Evolutionary conservation across 1,139 yeast genomes (phyloP), one percentile per base, ranked within the genome.

Genomic region (Lizanozyma gosingica): DNA sequence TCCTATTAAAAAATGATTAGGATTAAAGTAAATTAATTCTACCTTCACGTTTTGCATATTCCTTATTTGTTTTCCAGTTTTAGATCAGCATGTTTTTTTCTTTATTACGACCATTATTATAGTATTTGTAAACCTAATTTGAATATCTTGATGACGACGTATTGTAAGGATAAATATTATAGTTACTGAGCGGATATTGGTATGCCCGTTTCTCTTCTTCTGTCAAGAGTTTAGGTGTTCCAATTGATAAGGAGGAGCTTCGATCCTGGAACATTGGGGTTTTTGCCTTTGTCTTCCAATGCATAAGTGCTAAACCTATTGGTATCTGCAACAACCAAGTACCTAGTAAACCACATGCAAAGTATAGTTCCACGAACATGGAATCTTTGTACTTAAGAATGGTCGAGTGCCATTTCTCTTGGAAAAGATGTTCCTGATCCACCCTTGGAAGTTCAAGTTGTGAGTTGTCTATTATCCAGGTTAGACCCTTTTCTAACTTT

Each of bases 391-490:
- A 76, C 3, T 60, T 42, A 1, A 46, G 46, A 6, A 57, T 45
- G 37, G 71, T 45, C 2, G 58, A 50, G 1, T 48, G 43, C 32
- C 57, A 52, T 2, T 61, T 53, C 1, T 49, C 42, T 3, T 45
- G 29, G 1, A 57, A 47, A 34, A 45, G 39, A 4, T 50, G 33
- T 2, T 67, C 44, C 9, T 56, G 47, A 41, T 65, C 57, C 8
- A 78, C 57, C 32, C 67, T 52, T 0, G 97, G 96, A 1, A 90
- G 54, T 0, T 63, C 47, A 2, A 90, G 62, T 14, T 75, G 65
- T 2, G 90, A 71, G 47, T 84, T 69, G 32, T 79, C 65, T 49
- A 83, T 71, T 2, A 90, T 63, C 97, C 97, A 92, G 1, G 80
- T 72, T 40, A 90, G 58, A 0, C 95, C 97, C 17, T 70, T 55